Base-by-base conservation (phyloP, 2,329 filamentous ascomycete genomes). In the Hypoxylon sp. region DNA sequence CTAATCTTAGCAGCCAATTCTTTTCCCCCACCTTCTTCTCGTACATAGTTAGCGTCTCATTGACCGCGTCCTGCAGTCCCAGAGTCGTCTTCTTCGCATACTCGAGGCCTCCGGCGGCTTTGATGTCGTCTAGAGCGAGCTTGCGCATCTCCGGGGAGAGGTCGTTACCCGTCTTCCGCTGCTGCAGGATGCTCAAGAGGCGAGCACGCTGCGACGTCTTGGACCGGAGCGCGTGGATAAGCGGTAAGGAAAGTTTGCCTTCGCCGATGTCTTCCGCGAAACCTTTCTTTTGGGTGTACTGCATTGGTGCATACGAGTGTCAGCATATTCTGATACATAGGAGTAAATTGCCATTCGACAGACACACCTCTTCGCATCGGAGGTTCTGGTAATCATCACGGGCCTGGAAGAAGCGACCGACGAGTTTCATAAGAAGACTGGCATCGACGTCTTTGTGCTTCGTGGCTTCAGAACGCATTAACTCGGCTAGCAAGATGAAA, bases 231-330 rank as follows among this genome's bases (percentile, higher is more conserved):
- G 41, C 54, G 46, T 65, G 59, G 22, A 65, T 62, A 7, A 65
- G 49, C 7, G 56, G 37, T n/a, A 65, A 54, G 11, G 56, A 60
- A 46, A 49, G 43, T 22, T 66, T 66, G 4, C 59, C 59, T 48
- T 66, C 64, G 34, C 56, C 59, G 8, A 66, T 43, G 50, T 66
- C 64, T 39, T 66, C 64, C 19, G 30, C 32, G 30, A 66, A 63
- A 4, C 64, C 64, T 30, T 66, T 66, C 34, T 61, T 34, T 28
- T 56, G 19, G n/a, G 57, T 50, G 44, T 65, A 61, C 47, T 65
- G 30, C 11, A 41, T 28, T 22, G 20, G 51, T 10, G 30, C n/a
- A 46, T 22, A 22, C 13, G 13, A 44, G 17, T 5, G 13, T 46
- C 24, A 46, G 41, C 20, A 22, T 46, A 8, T 8, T 22, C 11